Evolutionary conservation across 495 filamentous ascomycete genomes (phyloP), one percentile per base, ranked within the genome.

Genomic region (Annulohypoxylon maeteangense): DNA sequence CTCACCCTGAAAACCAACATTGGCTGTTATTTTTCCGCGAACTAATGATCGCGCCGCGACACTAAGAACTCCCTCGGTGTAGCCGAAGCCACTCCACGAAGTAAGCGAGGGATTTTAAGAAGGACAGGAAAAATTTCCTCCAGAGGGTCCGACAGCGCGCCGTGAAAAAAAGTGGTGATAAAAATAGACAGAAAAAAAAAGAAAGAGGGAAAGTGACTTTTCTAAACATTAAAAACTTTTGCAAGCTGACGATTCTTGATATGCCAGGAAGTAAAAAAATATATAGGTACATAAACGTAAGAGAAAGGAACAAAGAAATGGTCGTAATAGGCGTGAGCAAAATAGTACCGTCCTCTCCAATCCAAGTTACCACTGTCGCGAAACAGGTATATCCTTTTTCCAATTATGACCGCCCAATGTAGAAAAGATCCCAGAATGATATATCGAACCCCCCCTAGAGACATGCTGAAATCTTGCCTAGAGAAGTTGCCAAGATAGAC

Each of bases 21-120:
- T 47, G 59, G 50, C 50, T 54, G 20, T 34, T 54, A 47, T 61
- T 54, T 61, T 32, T 67, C 55, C 64, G 22, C 59, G 54, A 71
- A 54, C 60, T 45, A 67, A 68, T 51, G 32, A 54, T 48, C 44
- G 44, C 70, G 65, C 55, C 53, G 70, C 61, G 32, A 34, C 65
- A 68, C 70, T 69, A 69, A 69, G 23, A 58, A 62, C 53, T 53
- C 70, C 61, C 56, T 67, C 70, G 70, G 70, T 48, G 36, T 62
- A 48, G 42, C 70, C 70, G 70, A 73, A 69, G 62, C 65, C 61
- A 62, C 65, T 73, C 61, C 65, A 66, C 56, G 56, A 34, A 36
- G 50, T 68, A 65, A 73, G 65, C 70, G 61, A 73, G 70, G 65
- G 61, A 73, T 65, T 62, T 60, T 50, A 22, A 65, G 20, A 45